Percentiles rank a stretch among this genome's conserved stretches.
phyloP scores from a whole-genome alignment of 306 rosid species.

The Luffa aegyptiaca region DNA sequence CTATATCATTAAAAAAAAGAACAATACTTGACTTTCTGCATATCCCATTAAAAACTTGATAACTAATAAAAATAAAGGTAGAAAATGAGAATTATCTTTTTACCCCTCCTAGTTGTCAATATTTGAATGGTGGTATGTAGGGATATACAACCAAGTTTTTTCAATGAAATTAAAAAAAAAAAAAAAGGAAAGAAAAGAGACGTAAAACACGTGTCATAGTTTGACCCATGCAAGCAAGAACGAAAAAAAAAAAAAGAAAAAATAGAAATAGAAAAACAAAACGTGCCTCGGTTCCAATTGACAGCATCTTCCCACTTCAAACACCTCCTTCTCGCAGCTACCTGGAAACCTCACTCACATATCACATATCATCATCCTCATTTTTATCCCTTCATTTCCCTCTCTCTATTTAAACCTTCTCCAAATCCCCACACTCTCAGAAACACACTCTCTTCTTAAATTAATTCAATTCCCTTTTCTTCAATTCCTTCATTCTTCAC shows the following conservation, averaged over 20 bases:
- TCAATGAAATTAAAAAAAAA: neutral
- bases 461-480: no score
- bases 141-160: no score
- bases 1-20: no score
- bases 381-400: neutral
- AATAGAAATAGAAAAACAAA: neutral
- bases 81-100: no score
- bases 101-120: no score
- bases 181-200: neutral
- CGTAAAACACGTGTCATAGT: slow-evolving; percentile 3
- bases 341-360: slow-evolving; percentile 37
- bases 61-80: no score
- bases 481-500: neutral
- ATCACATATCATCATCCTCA: no score
- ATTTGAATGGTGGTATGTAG: no score
- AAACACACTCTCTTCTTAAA: neutral
- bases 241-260: neutral
- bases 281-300: slow-evolving; percentile 30
- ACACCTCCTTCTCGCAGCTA: slow-evolving; percentile 12
- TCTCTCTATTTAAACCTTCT: neutral
- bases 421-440: neutral
- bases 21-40: no score
- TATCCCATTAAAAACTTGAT: no score
- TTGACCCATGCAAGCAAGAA: neutral
- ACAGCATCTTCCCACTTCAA: slow-evolving; percentile 51